Evolutionary conservation across 2,329 filamentous ascomycete genomes (phyloP).

Genomic region (Ciborinia camelliae): DNA sequence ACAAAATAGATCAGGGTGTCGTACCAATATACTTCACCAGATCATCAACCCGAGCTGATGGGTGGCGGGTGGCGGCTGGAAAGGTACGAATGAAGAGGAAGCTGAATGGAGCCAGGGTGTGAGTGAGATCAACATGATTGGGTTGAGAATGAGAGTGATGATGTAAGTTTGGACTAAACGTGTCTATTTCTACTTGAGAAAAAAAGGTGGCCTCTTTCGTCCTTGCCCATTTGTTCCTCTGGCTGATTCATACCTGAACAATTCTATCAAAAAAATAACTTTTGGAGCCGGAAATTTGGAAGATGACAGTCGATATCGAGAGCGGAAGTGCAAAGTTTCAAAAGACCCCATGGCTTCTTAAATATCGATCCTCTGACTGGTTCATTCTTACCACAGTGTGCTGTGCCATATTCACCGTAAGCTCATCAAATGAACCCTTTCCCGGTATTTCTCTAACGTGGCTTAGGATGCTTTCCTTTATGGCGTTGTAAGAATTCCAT

Average conservation of each 20-base stretch:
- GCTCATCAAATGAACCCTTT: background rate
- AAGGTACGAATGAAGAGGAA: background rate
- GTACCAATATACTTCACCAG: constrained; percentile 3
- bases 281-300: background rate
- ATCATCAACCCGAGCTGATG: constrained; percentile 4
- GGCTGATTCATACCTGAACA: background rate
- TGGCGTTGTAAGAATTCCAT: constrained; percentile 39
- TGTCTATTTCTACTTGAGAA: constrained; percentile 6
- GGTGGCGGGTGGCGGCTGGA: background rate
- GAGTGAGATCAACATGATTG: constrained; percentile 5
- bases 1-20: background rate
- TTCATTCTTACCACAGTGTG: constrained; percentile 23
- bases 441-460: constrained; percentile 5
- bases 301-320: constrained; percentile 13
- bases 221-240: background rate
- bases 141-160: background rate
- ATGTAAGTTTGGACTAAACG: constrained; percentile 2
- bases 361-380: constrained; percentile 25
- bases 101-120: background rate
- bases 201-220: background rate
- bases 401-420: constrained; percentile 20
- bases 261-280: background rate
- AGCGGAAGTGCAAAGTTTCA: constrained; percentile 1
- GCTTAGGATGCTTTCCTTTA: constrained; percentile 56
- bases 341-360: constrained; percentile 20